These are phyloP conservation scores for Xylariaceae sp. DNA, from an alignment of 2,329 filamentous ascomycete genomes.

Conservation along the genomic window DNA sequence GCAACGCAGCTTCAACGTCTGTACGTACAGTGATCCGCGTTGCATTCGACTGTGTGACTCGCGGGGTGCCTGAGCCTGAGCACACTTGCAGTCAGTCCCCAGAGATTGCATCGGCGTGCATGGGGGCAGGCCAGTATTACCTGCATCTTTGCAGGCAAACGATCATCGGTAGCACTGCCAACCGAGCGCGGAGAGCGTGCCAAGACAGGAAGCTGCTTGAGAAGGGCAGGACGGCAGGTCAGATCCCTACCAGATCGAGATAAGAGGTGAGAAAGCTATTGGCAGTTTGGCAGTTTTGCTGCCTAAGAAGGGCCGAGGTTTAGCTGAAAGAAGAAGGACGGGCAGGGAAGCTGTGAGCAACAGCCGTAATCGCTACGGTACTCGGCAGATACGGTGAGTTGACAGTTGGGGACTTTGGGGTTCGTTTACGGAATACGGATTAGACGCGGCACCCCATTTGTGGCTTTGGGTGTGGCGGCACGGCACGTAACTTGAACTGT, in stretches of 20 bases:
- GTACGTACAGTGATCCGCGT: not conserved
- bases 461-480: not conserved
- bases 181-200: slow-evolving; percentile 1
- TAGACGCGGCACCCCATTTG: not conserved
- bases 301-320: not conserved
- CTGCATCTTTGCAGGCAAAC: no score
- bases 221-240: not conserved
- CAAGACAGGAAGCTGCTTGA: slow-evolving; percentile 17
- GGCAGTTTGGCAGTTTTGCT: not conserved
- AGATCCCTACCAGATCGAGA: slow-evolving; percentile 2
- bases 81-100: no score
- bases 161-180: not conserved
- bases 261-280: slow-evolving; percentile 2
- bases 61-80: not conserved
- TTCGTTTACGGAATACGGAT: no score
- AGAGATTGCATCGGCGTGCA: no score
- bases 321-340: not conserved
- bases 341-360: not conserved
- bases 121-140: no score
- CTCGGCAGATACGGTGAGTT: not conserved
- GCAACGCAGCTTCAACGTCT: not conserved
- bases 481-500: no score
- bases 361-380: no score
- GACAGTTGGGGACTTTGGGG: not conserved
- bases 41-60: not conserved